A percentile compares a stretch with the other conserved stretches of the same genome.
Conservation (phyloP, 108 stramenopile species). For the Heterococcus sp. region DNA sequence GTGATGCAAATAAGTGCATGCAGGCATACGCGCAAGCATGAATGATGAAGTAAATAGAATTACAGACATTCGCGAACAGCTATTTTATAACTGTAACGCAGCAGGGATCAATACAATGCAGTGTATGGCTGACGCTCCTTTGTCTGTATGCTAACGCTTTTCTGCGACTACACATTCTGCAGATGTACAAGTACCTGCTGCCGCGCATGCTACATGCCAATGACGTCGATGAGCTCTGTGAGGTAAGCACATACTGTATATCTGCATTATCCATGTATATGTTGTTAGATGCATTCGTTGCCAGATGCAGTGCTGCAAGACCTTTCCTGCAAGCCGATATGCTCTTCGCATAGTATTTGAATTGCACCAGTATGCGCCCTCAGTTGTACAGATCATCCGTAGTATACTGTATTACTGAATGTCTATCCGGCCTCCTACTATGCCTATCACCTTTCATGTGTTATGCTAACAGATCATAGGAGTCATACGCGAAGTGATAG, state of each 20-base stretch:
- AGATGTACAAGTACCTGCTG: constrained; percentile 21
- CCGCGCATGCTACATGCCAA: constrained; percentile 26
- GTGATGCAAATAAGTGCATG: too few relatives aligned
- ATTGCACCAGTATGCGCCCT: background rate
- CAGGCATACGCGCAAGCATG: too few relatives aligned
- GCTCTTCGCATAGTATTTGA: background rate
- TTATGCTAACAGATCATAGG: constrained; percentile 37
- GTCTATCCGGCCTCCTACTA: background rate
- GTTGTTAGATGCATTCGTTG: background rate
- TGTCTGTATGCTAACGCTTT: too few relatives aligned
- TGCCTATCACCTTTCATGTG: too few relatives aligned
- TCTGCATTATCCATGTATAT: background rate
- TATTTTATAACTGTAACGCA: too few relatives aligned
- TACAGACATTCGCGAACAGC: too few relatives aligned
- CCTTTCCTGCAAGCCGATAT: background rate
- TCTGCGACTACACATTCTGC: too few relatives aligned
- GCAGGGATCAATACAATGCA: too few relatives aligned
- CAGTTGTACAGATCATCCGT: background rate
- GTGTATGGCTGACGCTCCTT: too few relatives aligned
- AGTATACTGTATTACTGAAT: background rate
- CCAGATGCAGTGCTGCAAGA: background rate
- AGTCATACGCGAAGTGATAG: constrained; percentile 36
- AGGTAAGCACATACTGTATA: background rate
- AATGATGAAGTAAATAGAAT: too few relatives aligned
- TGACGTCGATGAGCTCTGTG: constrained; percentile 30